Conservation (phyloP, 2,329 filamentous ascomycete genomes). For the Gremmenia infestans region DNA sequence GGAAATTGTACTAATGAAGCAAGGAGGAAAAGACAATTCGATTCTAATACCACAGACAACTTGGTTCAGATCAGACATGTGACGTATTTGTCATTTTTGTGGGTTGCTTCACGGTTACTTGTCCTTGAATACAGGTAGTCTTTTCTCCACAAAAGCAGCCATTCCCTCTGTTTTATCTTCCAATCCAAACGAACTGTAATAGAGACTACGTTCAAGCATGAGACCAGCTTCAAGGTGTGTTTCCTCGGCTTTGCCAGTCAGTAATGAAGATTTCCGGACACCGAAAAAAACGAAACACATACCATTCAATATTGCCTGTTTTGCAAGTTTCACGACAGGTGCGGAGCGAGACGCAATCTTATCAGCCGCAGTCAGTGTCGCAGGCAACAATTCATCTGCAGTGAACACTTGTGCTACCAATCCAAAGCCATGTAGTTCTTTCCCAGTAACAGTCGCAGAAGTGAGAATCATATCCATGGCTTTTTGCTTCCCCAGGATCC, state of each 20-base stretch:
- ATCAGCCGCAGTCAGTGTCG: conserved; percentile 35
- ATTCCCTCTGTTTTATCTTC: conserved; percentile 56
- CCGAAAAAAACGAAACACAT: conserved; percentile 15
- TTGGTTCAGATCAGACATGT: too few species aligned
- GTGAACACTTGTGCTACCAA: conserved; percentile 30
- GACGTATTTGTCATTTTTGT: too few species aligned
- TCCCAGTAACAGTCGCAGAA: conserved; percentile 14
- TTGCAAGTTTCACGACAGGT: conserved; percentile 38
- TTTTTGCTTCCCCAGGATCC: conserved; percentile 34
- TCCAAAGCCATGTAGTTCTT: conserved; percentile 15
- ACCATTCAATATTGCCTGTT: conserved; percentile 40
- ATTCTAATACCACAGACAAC: too few species aligned
- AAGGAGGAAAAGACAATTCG: background rate
- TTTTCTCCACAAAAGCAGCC: conserved; percentile 54
- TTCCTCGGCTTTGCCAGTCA: conserved; percentile 35
- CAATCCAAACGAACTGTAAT: conserved; percentile 33
- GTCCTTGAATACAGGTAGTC: conserved; percentile 48
- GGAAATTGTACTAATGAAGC: too few species aligned
- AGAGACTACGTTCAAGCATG: conserved; percentile 34
- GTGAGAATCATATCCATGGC: conserved; percentile 28
- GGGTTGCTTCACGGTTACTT: background rate
- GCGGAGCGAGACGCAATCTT: conserved; percentile 37
- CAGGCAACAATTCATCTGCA: conserved; percentile 33
- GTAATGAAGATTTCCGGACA: background rate
- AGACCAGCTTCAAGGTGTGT: conserved; percentile 38